Conservation (phyloP, 352 stramenopile genomes). For the Pythium coloratum region DNA sequence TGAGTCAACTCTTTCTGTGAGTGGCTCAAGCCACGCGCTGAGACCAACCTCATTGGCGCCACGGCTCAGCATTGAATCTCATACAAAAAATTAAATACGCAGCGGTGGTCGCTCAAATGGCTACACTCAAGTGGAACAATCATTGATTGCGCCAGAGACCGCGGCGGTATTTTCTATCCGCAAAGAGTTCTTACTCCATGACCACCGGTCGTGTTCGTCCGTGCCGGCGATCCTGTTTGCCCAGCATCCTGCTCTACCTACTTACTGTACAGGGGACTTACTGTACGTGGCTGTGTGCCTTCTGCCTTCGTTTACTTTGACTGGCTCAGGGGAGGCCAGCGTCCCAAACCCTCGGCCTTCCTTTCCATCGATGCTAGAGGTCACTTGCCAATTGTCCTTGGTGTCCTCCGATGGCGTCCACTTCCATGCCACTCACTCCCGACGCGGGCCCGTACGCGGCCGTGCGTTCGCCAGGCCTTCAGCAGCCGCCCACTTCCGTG, state of each 20-base stretch:
- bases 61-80: background rate
- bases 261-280: background rate
- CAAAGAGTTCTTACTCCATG: background rate
- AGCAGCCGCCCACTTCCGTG: background rate
- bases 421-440: background rate
- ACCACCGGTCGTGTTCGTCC: background rate
- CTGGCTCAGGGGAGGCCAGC: background rate
- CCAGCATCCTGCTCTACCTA: background rate
- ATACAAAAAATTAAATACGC: background rate
- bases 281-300: background rate
- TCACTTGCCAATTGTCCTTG: background rate
- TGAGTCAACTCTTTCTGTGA: background rate
- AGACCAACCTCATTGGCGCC: background rate
- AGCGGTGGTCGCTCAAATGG: background rate
- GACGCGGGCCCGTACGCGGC: background rate
- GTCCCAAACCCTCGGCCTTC: background rate
- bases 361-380: background rate
- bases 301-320: background rate
- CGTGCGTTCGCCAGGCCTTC: background rate
- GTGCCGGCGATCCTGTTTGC: background rate
- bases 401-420: background rate
- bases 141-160: background rate
- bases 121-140: background rate
- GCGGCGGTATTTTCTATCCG: background rate
- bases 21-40: constrained; percentile 2